Evolutionary conservation across 192 early-diverging fungal species (phyloP).

Genomic region (Mortierella hygrophila): DNA sequence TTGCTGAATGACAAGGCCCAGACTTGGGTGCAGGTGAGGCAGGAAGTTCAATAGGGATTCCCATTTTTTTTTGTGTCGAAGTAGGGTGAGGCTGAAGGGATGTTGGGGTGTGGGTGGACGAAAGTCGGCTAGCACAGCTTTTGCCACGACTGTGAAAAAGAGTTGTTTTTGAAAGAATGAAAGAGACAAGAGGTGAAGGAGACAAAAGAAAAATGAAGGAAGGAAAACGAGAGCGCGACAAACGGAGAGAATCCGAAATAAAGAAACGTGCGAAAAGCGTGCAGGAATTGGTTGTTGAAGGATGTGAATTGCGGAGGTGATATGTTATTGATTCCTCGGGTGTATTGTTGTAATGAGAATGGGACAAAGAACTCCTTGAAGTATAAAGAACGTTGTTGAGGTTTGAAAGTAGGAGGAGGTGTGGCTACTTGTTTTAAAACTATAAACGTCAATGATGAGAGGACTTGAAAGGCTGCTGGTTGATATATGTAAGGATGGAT

Average conservation of each 20-base stretch:
- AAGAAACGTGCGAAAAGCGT: neutral
- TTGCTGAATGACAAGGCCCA: constrained; percentile 28
- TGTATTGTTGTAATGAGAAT: neutral
- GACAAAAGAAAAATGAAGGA: neutral
- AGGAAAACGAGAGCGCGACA: neutral
- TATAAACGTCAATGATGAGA: neutral
- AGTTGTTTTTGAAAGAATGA: neutral
- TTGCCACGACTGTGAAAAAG: neutral
- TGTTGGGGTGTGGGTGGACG: neutral
- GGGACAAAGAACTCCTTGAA: neutral
- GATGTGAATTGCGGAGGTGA: neutral
- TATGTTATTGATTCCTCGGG: neutral
- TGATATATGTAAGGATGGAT: neutral
- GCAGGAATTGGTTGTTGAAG: neutral
- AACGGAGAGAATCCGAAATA: neutral
- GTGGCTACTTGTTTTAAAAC: neutral
- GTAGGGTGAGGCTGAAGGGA: neutral
- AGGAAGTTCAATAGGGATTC: constrained; percentile 37
- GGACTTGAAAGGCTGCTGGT: too few species aligned
- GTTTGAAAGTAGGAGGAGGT: neutral
- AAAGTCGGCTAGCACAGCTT: constrained; percentile 1
- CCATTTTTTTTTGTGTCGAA: constrained; percentile 10
- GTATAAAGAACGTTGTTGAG: neutral
- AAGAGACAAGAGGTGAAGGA: neutral
- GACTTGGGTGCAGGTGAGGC: constrained; percentile 10